These are phyloP conservation scores for Corynespora cassiicola DNA, from an alignment of 2,329 filamentous ascomycete genomes.

Conservation along the genomic window DNA sequence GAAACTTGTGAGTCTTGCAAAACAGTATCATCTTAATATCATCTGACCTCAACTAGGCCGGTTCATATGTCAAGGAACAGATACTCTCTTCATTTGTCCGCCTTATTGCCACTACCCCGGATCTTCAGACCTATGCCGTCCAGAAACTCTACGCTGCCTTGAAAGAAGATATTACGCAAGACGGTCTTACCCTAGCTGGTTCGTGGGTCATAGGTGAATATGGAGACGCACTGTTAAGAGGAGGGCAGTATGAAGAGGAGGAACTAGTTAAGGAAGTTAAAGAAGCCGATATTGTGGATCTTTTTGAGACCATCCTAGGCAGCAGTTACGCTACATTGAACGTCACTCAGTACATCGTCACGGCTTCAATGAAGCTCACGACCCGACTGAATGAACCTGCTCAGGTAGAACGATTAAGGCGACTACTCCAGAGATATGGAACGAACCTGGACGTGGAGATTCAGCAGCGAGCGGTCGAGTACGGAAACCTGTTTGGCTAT, in stretches of 20 bases:
- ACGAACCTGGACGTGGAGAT: conserved; percentile 93
- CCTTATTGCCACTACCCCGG: conserved; percentile 90
- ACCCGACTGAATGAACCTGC: conserved; percentile 81
- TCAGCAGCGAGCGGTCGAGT: conserved; percentile 95
- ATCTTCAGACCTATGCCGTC: conserved; percentile 94
- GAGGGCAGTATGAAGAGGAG: conserved; percentile 92
- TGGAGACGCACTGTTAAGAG: conserved; percentile 85
- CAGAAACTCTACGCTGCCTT: conserved; percentile 91
- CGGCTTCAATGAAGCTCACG: conserved; percentile 91
- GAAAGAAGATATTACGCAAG: conserved; percentile 97
- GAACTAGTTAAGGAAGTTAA: conserved; percentile 83
- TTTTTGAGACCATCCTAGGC: conserved; percentile 91
- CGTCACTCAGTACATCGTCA: conserved; percentile 94
- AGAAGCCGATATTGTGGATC: conserved; percentile 87
- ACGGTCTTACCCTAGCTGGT: conserved; percentile 89
- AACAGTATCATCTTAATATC: conserved; percentile 16
- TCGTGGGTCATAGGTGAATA: conserved; percentile 99
- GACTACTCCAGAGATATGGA: conserved; percentile 77
- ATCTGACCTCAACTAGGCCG: conserved; percentile 64
- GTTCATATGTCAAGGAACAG: conserved; percentile 97
- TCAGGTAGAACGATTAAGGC: conserved; percentile 86
- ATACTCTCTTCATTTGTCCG: conserved; percentile 97
- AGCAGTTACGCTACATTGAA: conserved; percentile 93
- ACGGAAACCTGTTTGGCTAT: conserved; percentile 90
- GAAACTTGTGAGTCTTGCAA: conserved; percentile 64